Base-by-base conservation (phyloP, 768 basidiomycete species). In the Ephemerocybe angulata region DNA sequence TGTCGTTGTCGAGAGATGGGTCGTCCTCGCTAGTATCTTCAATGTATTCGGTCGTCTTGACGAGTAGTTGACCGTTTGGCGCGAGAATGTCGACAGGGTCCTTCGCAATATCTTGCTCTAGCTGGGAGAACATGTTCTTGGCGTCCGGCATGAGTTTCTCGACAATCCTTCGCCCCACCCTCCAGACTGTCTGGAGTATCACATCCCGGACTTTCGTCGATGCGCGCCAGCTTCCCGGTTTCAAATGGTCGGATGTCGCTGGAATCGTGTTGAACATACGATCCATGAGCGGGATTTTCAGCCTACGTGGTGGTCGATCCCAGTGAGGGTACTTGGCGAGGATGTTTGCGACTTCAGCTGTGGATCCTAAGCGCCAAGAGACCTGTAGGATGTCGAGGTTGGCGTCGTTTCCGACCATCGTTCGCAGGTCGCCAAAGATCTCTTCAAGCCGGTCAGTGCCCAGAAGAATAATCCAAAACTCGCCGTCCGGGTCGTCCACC, bases 381-480 rank as follows among this genome's bases (percentile, higher is more conserved):
- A 73, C 58, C 51, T 72, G 68, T 15, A 58, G 48, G 0, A 62
- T 24, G 43, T 71, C 68, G 4, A 66, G 22, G 38, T 70, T 70
- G 0, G 54, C 22, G 41, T 73, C 68, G 29, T 64, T 69, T 2
- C 70, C 70, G 31, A 70, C 42, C 52, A 69, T 66, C 0, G 70
- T 70, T 0, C 65, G 57, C 5, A 70, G 38, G 17, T 68, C 54
- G 0, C 72, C 70, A 57, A 71, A 74, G 0, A 65, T 44, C 1
- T 38, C 44, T 43, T 75, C 72, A 7, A 72, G 60, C 0, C 67
- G 62, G 55, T 75, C 69, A 0, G 70, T 75, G 2, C 73, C 72
- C 0, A 74, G 58, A 0, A 72, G 61, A 17, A 71, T 68, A 10
- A 74, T 30, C 33, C 53, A 73, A 57, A 75, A 74, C 22, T 50